A percentile compares a stretch with the other conserved stretches of the same genome.
phyloP scores from a whole-genome alignment of 1,284 basidiomycete genomes.

The Neonothopanus nambi region DNA sequence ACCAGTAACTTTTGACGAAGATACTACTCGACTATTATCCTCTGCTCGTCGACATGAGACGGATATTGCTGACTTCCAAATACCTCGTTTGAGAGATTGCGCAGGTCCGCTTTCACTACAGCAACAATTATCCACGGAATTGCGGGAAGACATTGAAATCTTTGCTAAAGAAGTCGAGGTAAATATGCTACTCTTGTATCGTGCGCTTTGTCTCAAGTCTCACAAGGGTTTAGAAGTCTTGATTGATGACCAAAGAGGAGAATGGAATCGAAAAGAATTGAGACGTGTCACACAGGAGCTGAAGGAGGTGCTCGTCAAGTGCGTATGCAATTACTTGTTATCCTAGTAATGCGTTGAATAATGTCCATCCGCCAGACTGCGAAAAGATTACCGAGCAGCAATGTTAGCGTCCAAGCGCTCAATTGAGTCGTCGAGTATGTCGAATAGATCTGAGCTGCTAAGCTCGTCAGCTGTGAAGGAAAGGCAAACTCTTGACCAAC shows the following conservation, averaged over 20 bases:
- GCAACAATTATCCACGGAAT: constrained; percentile 70
- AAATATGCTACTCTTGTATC: constrained; percentile 23
- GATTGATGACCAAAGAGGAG: constrained; percentile 66
- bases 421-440: constrained; percentile 61
- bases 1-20: constrained; percentile 54
- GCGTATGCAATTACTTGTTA: constrained; percentile 23
- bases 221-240: constrained; percentile 61
- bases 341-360: constrained; percentile 28
- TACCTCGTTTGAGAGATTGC: constrained; percentile 71
- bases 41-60: constrained; percentile 55
- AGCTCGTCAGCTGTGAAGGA: constrained; percentile 47
- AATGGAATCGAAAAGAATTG: constrained; percentile 53
- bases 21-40: constrained; percentile 49
- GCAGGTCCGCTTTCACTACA: constrained; percentile 66
- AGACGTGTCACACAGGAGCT: constrained; percentile 51
- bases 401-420: constrained; percentile 68
- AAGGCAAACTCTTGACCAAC: constrained; percentile 45
- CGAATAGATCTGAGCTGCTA: constrained; percentile 67
- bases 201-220: constrained; percentile 15
- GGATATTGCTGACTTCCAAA: constrained; percentile 70
- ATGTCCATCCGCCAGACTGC: constrained; percentile 46
- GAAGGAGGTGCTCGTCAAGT: constrained; percentile 50
- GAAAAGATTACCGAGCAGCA: constrained; percentile 63
- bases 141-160: constrained; percentile 72
- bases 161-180: constrained; percentile 73